phyloP scores from a whole-genome alignment of 208 protist species.

The Herpetomonas samuelpessoai region DNA sequence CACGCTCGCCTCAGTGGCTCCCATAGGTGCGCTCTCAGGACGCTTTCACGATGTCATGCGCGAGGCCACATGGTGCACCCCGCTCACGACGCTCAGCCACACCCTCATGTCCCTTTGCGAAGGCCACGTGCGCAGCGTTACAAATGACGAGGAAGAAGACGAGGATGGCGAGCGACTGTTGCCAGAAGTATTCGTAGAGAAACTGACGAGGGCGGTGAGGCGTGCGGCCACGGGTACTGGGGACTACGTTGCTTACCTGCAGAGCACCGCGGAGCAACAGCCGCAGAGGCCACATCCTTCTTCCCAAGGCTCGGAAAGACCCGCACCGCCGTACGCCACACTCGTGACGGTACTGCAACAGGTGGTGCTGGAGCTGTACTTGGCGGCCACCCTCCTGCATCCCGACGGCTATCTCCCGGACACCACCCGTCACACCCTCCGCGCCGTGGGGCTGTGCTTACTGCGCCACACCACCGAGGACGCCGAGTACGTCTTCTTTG shows the following conservation, averaged over 20 bases:
- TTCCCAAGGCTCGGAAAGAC: slow-evolving; percentile 3
- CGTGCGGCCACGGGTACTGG: slow-evolving; percentile 2
- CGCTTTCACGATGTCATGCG: background rate
- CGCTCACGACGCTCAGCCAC: background rate
- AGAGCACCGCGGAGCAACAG: background rate
- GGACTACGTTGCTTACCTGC: slow-evolving; percentile 1
- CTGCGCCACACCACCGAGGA: background rate
- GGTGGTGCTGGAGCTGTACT: slow-evolving; percentile 24
- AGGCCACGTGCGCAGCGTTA: background rate
- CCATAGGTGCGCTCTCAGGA: background rate
- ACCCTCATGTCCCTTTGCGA: background rate
- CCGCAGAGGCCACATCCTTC: background rate
- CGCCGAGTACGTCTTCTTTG: background rate
- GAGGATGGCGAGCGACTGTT: no score
- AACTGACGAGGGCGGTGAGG: slow-evolving; percentile 15
- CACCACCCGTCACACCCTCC: background rate
- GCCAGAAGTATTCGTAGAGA: slow-evolving; percentile 10
- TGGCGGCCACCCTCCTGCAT: slow-evolving; percentile 17
- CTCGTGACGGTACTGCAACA: slow-evolving; percentile 24
- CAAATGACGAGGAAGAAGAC: background rate
- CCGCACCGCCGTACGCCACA: slow-evolving; percentile 17
- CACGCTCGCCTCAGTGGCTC: background rate
- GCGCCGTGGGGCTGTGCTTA: background rate
- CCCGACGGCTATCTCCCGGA: background rate
- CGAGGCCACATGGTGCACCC: background rate